Base-by-base conservation (phyloP, 2,329 filamentous ascomycete genomes). In the Parascedosporium putredinis region DNA sequence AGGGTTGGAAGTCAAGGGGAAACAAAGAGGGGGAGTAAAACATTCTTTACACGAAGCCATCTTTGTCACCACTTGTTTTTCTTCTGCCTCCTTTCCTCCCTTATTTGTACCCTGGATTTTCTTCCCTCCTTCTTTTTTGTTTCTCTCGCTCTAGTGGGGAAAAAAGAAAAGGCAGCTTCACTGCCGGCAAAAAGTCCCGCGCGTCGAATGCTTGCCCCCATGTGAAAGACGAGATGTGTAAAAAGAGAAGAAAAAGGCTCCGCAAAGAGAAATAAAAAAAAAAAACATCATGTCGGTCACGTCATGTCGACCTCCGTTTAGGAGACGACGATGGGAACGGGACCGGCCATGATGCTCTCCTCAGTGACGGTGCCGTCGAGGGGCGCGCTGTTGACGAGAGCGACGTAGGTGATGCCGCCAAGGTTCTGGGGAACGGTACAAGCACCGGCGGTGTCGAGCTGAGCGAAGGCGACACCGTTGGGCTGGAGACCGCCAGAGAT, bases 341-440 rank as follows among this genome's bases (percentile, higher is more conserved):
- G 78, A 1, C 81, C 84, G 56, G 83, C 83, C 55, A 86, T 68
- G 45, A 81, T 79, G 56, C 82, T 80, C 50, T 74, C 75, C 64
- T 85, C 81, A 2, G 73, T 76, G 53, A 83, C 61, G 33, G 70
- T 63, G 31, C 75, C 77, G 20, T 65, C 67, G 25, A 71, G 59
- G 16, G 78, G 76, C 2, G 66, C 70, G 25, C 62, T 60, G 58
- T 62, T 84, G 50, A 82, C 78, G 56, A 88, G 71, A 58, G 80
- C 79, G 58, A 87, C 73, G 65, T 85, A 88, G 46, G 78, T 76
- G 55, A 85, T 70, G 44, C 84, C 84, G 7, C 72, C 69, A 40
- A 86, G 65, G 59, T 74, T 74, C 58, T 78, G 72, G 12, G 84
- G 83, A 23, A 86, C 73, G 43, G 68, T 65, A 62, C 84, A 88